Conservation (phyloP, 352 stramenopile genomes). For the Albugo candida region DNA sequence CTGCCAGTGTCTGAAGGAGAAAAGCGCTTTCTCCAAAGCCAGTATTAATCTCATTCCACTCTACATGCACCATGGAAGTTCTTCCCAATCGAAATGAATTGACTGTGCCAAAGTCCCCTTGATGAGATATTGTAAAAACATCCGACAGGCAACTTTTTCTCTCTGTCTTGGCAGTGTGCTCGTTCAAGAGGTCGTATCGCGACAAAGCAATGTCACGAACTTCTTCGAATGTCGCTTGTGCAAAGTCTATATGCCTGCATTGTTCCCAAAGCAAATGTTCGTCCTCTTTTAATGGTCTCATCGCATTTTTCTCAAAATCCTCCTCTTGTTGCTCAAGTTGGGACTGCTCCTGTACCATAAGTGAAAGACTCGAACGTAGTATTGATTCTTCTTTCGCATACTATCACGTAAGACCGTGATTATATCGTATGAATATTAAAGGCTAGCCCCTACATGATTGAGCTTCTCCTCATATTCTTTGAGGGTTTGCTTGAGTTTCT, state of each 20-base stretch:
- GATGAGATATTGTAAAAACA: constrained; percentile 57
- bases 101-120: constrained; percentile 59
- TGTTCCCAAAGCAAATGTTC: constrained; percentile 29
- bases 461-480: constrained; percentile 57
- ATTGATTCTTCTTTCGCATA: constrained; percentile 45
- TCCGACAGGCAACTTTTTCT: constrained; percentile 47
- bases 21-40: constrained; percentile 54
- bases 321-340: constrained; percentile 23
- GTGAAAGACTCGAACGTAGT: constrained; percentile 30
- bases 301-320: too few relatives aligned
- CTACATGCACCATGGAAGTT: constrained; percentile 24
- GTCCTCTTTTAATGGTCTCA: constrained; percentile 23
- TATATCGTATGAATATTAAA: not conserved
- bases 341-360: constrained; percentile 53
- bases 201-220: constrained; percentile 31
- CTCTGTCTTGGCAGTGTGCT: constrained; percentile 18
- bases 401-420: constrained; percentile 10
- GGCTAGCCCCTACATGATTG: constrained; percentile 25
- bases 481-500: constrained; percentile 22
- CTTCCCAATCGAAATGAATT: constrained; percentile 70
- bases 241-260: constrained; percentile 29
- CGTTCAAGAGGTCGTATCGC: constrained; percentile 34
- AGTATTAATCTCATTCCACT: constrained; percentile 82
- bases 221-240: constrained; percentile 26
- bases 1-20: constrained; percentile 38